phyloP scores from a whole-genome alignment of 1,284 basidiomycete species.

The Termitomyces sp. region DNA sequence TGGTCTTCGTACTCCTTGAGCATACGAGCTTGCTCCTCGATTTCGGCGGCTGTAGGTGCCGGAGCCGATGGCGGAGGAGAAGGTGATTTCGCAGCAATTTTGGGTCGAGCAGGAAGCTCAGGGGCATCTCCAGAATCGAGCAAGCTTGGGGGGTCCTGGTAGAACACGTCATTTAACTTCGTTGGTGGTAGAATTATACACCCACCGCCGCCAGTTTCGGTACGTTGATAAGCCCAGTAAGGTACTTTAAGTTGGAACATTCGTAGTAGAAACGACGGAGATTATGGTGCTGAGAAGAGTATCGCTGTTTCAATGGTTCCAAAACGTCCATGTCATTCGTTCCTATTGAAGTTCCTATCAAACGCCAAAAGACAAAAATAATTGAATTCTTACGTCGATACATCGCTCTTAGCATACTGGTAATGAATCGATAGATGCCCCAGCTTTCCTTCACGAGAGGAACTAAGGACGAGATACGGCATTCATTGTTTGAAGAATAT shows the following conservation, averaged over 20 bases:
- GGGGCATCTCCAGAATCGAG: constrained; percentile 78
- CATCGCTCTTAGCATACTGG: constrained; percentile 95
- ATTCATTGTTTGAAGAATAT: constrained; percentile 89
- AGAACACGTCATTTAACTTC: background rate
- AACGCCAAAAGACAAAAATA: constrained; percentile 8
- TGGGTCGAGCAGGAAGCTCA: constrained; percentile 84
- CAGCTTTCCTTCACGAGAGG: constrained; percentile 96
- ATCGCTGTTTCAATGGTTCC: constrained; percentile 81
- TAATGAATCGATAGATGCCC: constrained; percentile 97
- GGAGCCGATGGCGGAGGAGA: constrained; percentile 65
- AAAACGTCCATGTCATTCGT: constrained; percentile 85
- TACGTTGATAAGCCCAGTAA: constrained; percentile 94
- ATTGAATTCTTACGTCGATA: constrained; percentile 65
- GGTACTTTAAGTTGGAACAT: constrained; percentile 93
- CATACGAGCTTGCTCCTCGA: constrained; percentile 92
- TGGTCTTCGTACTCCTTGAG: constrained; percentile 97
- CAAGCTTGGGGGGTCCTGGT: constrained; percentile 91
- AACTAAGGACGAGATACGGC: constrained; percentile 89
- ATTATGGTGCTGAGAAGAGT: constrained; percentile 83
- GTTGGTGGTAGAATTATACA: background rate
- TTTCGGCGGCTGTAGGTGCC: constrained; percentile 68
- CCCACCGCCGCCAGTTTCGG: constrained; percentile 87
- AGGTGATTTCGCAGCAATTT: constrained; percentile 52
- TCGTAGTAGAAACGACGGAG: constrained; percentile 97
- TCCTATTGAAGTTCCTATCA: constrained; percentile 39